Evolutionary conservation across 805 yeast species (phyloP).

Genomic region (Yarrowia sp.): DNA sequence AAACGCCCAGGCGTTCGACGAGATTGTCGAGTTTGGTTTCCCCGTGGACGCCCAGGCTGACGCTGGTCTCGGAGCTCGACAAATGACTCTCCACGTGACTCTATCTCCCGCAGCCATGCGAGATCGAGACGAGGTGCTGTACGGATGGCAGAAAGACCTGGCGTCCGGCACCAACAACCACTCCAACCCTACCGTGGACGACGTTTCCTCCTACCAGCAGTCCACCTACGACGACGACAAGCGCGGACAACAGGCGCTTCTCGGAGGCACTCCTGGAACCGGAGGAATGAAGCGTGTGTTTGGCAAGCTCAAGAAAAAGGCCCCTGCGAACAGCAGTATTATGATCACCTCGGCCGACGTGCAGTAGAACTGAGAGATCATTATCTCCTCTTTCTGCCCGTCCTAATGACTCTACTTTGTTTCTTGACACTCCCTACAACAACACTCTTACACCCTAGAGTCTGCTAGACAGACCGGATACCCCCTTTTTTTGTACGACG

Average conservation of each 20-base stretch:
- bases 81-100: constrained; percentile 46
- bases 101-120: constrained; percentile 46
- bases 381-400: background rate
- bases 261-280: background rate
- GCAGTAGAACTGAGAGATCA: background rate
- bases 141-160: constrained; percentile 46
- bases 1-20: constrained; percentile 42
- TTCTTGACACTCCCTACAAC: constrained; percentile 32
- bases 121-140: constrained; percentile 45
- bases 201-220: constrained; percentile 10
- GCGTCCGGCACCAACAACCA: constrained; percentile 15
- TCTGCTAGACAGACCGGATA: constrained; percentile 16
- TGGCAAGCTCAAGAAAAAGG: constrained; percentile 37
- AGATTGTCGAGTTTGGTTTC: constrained; percentile 46
- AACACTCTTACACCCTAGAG: background rate
- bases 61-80: constrained; percentile 41
- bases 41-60: constrained; percentile 40
- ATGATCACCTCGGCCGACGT: constrained; percentile 38
- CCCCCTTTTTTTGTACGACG: constrained; percentile 27
- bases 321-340: constrained; percentile 30
- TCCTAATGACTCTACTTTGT: constrained; percentile 3
- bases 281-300: constrained; percentile 38
- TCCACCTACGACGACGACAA: constrained; percentile 2
- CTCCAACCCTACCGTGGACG: constrained; percentile 36
- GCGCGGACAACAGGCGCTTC: constrained; percentile 23